These are phyloP conservation scores for Nadsonia commutata DNA, from an alignment of 1,139 yeast species.

Conservation along the genomic window DNA sequence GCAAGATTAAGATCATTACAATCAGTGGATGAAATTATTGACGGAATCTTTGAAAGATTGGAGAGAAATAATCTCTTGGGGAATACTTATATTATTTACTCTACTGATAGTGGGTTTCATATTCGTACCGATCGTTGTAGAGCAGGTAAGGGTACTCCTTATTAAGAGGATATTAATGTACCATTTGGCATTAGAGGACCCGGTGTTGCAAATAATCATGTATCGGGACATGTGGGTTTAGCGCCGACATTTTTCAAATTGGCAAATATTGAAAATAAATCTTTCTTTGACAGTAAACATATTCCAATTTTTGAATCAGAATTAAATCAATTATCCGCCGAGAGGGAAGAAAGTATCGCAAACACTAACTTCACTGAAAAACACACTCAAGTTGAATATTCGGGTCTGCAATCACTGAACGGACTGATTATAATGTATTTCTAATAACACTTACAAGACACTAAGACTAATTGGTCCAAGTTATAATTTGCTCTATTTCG, in stretches of 20 bases:
- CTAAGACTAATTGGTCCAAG: not conserved
- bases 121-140: constrained; percentile 5
- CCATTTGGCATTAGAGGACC: constrained; percentile 7
- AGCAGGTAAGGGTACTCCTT: constrained; percentile 6
- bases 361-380: not conserved
- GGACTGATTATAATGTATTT: not conserved
- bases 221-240: not conserved
- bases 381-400: not conserved
- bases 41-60: constrained; percentile 3
- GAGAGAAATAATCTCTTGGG: constrained; percentile 4
- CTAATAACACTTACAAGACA: not conserved
- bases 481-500: not conserved
- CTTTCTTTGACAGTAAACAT: not conserved
- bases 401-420: not conserved
- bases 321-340: not conserved
- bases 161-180: constrained; percentile 6
- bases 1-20: constrained; percentile 6
- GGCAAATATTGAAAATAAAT: not conserved
- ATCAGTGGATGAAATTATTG: constrained; percentile 7
- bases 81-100: constrained; percentile 7
- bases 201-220: constrained; percentile 3
- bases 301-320: not conserved
- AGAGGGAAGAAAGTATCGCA: not conserved
- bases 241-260: not conserved
- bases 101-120: constrained; percentile 8